Evolutionary conservation across 2,329 filamentous ascomycete genomes (phyloP).

Genomic region (Pyricularia sp.): DNA sequence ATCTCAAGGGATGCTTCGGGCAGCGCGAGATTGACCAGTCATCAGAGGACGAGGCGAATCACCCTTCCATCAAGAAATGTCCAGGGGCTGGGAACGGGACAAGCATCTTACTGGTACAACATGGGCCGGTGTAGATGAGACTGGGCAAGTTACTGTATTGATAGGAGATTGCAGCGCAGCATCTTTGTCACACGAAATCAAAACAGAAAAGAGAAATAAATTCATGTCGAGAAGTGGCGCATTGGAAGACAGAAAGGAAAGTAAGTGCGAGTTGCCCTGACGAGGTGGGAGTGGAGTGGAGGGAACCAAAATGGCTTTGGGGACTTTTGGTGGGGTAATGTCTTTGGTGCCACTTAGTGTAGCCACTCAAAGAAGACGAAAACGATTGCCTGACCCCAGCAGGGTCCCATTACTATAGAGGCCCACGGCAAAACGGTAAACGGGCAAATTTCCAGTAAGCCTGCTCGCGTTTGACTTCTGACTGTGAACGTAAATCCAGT

Average conservation of each 20-base stretch:
- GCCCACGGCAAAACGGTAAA: background rate
- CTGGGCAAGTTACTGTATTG: background rate
- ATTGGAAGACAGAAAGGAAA: background rate
- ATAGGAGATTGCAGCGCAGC: background rate
- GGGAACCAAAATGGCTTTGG: background rate
- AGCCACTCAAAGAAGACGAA: background rate
- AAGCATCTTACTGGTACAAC: background rate
- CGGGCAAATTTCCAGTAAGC: background rate
- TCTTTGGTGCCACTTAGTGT: background rate
- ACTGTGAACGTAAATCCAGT: background rate
- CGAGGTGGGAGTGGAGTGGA: background rate
- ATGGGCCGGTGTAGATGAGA: background rate
- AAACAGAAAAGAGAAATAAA: background rate
- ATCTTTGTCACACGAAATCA: background rate
- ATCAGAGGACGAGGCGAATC: background rate
- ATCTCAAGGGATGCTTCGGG: background rate
- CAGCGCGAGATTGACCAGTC: background rate
- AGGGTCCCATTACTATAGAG: background rate
- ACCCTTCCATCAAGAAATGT: background rate
- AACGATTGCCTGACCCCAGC: background rate
- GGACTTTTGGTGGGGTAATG: background rate
- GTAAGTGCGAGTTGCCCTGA: background rate
- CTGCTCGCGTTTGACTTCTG: background rate
- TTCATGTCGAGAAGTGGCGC: background rate
- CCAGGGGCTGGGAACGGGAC: background rate